Evolutionary conservation across 305 asterid genomes (phyloP).

Genomic region (Fraxinus baroniana): DNA sequence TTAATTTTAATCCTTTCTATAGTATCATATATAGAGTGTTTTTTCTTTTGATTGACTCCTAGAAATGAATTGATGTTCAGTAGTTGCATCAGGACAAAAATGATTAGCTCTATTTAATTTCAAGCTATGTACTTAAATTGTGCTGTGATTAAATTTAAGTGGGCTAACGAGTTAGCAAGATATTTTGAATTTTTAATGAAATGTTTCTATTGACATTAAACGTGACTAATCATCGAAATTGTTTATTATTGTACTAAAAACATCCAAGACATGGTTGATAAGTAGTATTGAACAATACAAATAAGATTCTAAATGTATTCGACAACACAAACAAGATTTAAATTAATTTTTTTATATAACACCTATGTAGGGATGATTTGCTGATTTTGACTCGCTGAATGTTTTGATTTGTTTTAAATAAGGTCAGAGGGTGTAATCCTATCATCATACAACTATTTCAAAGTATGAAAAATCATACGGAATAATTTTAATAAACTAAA

Average conservation of each 20-base stretch:
- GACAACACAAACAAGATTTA: background rate
- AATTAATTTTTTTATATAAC: background rate
- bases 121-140: background rate
- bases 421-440: background rate
- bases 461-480: background rate
- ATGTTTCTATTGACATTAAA: background rate
- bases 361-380: background rate
- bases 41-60: background rate
- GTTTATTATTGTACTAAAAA: background rate
- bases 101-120: background rate
- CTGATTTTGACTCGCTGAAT: background rate
- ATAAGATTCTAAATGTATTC: background rate
- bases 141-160: background rate
- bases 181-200: background rate
- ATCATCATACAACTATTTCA: background rate
- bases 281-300: background rate
- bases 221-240: background rate
- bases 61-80: background rate
- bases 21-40: background rate
- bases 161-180: background rate
- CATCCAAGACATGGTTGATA: background rate
- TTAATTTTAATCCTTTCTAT: background rate
- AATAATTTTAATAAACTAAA: background rate
- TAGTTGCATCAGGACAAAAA: background rate
- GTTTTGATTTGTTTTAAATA: background rate